Percentiles rank a stretch among this genome's conserved stretches.
phyloP scores from a whole-genome alignment of 768 basidiomycete species.

The Amanita pallidorosea region DNA sequence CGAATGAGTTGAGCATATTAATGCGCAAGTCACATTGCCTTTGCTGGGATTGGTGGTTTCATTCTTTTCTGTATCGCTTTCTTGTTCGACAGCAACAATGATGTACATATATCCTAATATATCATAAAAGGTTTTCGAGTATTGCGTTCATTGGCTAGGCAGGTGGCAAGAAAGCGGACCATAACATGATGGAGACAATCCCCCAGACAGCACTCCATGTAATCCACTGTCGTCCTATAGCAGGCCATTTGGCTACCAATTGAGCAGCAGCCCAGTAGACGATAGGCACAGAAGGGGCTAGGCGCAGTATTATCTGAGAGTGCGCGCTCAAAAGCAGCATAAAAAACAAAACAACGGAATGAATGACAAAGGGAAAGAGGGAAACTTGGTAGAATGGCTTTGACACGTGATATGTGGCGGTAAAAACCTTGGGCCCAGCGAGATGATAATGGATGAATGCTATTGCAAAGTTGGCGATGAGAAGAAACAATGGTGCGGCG shows the following conservation, averaged over 20 bases:
- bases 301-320: slow-evolving; percentile 77
- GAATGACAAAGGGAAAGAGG: slow-evolving; percentile 64
- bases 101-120: background rate
- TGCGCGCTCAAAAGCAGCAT: slow-evolving; percentile 73
- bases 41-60: background rate
- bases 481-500: slow-evolving; percentile 55
- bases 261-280: slow-evolving; percentile 81
- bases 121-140: background rate
- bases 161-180: slow-evolving; percentile 86
- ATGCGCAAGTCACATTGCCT: too few relatives aligned
- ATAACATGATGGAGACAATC: slow-evolving; percentile 54
- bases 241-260: slow-evolving; percentile 39
- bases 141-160: slow-evolving; percentile 33
- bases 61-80: background rate
- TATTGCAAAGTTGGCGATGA: slow-evolving; percentile 30
- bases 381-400: slow-evolving; percentile 12
- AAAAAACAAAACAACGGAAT: slow-evolving; percentile 51
- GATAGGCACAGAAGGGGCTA: slow-evolving; percentile 66
- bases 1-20: background rate
- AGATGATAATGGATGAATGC: slow-evolving; percentile 11
- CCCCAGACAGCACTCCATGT: slow-evolving; percentile 78
- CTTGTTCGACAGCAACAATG: background rate
- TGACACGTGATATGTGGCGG: background rate
- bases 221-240: slow-evolving; percentile 54
- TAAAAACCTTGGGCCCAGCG: background rate